Evolutionary conservation across 225 moss, liverwort and hornwort genomes (phyloP).

Genomic region (Pleurozium schreberi): DNA sequence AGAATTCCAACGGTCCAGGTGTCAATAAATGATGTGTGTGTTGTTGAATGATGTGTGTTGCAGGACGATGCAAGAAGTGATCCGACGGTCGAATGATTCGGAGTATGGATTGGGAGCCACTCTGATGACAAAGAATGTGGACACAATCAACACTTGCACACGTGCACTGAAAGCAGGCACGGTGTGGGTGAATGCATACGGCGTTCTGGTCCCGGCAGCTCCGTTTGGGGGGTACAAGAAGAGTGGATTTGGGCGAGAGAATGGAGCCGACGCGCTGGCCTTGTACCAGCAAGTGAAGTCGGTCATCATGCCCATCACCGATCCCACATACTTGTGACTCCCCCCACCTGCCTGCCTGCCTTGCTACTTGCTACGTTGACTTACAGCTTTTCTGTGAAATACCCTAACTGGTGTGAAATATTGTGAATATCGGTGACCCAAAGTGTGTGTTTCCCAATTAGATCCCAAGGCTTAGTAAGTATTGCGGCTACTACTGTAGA

Average conservation of each 20-base stretch:
- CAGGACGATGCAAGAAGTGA: conserved; percentile 50
- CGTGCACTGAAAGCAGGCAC: conserved; percentile 39
- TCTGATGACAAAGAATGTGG: conserved; percentile 40
- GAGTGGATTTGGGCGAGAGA: conserved; percentile 50
- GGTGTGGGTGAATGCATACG: conserved; percentile 40
- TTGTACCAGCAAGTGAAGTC: conserved; percentile 53
- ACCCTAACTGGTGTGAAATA: neutral
- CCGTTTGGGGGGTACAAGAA: conserved; percentile 51
- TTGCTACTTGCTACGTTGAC: no score
- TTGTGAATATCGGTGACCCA: neutral
- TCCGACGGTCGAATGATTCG: conserved; percentile 24
- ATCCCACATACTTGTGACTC: conserved; percentile 16
- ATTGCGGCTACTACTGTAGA: neutral
- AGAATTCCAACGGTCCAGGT: neutral
- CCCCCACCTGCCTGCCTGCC: no score
- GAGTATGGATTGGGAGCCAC: conserved; percentile 43
- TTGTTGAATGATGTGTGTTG: neutral
- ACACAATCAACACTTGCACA: conserved; percentile 22
- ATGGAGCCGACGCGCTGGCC: conserved; percentile 25
- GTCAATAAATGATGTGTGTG: neutral
- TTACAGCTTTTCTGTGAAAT: no score
- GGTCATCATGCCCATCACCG: conserved; percentile 31
- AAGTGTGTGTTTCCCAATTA: neutral
- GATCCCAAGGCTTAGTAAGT: neutral
- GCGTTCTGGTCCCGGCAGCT: conserved; percentile 23